Base-by-base conservation (phyloP, 2,329 filamentous ascomycete species). In the Pezicula neosporulosa region DNA sequence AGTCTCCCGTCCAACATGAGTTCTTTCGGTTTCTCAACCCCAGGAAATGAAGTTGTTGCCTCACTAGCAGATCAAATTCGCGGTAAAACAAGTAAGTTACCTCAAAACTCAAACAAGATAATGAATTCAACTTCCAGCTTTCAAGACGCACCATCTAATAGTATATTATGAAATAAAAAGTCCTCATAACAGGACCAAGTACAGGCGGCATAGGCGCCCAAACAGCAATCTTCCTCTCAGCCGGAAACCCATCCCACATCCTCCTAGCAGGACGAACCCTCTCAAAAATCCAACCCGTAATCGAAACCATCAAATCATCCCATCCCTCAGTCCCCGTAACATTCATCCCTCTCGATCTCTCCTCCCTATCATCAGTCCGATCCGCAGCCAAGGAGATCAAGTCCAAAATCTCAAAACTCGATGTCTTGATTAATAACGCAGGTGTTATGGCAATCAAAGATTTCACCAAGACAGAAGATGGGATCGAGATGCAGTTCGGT, bases 351-450 rank as follows among this genome's bases (percentile, higher is more conserved):
- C 27, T 62, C 21, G 71, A 75, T 38, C 67, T 77, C 9, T 63
- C 63, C n/a, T 73, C 69, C 15, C 57, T 72, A 30, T 63, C 67
- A 2, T 66, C 66, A 0, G 66, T 78, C 3, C 68, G 74, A 15
- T 50, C 58, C 2, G 70, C 74, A 0, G 73, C 72, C 1, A 59
- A 55, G 1, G 61, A 65, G 9, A 64, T 76, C 4, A 69, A 67
- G 12, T 36, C 50, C 0, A 68, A 66, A 62, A 62, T 70, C 2
- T 28, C 62, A 58, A 54, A 57, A 8, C 65, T 76, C 13, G 70
- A 76, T 38, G 64, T 73, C 4, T 49, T 76, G 10, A 66, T 76
- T 10, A 75, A 75, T 50, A 73, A 72, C 50, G 72, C 73, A 0
- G 66, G 60, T 0, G 64, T 76, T 45, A 75, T 75, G 73, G 71